Percentiles rank a stretch among this genome's conserved stretches.
Evolutionary conservation across 1,284 basidiomycete species (phyloP).

Genomic region (Ustilago curta): DNA sequence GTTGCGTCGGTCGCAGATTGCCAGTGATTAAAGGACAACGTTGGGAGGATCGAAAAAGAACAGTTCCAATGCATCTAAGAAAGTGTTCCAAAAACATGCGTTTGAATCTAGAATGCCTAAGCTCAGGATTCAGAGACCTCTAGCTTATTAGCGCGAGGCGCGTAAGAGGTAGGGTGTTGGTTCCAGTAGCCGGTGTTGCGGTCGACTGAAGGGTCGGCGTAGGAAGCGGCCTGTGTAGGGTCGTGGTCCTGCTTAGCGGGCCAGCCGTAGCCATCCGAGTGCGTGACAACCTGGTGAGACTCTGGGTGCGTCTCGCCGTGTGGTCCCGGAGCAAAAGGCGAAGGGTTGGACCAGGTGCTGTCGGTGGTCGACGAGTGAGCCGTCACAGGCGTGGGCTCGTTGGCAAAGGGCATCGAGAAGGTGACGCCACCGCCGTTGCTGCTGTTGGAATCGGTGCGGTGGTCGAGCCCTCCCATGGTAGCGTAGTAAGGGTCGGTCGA

Average conservation of each 20-base stretch:
- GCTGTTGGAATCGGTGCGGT: slow-evolving; percentile 36
- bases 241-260: slow-evolving; percentile 71
- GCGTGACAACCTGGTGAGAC: slow-evolving; percentile 29
- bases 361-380: slow-evolving; percentile 36
- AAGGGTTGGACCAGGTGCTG: slow-evolving; percentile 48
- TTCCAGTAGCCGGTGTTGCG: slow-evolving; percentile 44
- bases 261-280: slow-evolving; percentile 48
- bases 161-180: slow-evolving; percentile 43
- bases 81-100: background rate
- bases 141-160: slow-evolving; percentile 32
- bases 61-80: slow-evolving; percentile 10
- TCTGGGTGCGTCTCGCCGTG: slow-evolving; percentile 42
- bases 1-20: slow-evolving; percentile 8
- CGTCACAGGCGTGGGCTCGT: slow-evolving; percentile 27
- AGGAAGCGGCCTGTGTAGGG: slow-evolving; percentile 69
- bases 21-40: slow-evolving; percentile 10
- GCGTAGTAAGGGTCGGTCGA: slow-evolving; percentile 43
- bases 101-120: background rate
- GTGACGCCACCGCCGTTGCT: slow-evolving; percentile 41
- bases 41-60: background rate
- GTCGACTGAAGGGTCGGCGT: slow-evolving; percentile 35
- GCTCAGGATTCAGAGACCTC: slow-evolving; percentile 36
- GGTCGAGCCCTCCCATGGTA: slow-evolving; percentile 31
- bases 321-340: slow-evolving; percentile 43
- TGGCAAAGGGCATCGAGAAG: slow-evolving; percentile 50